Conservation (phyloP, 2,329 filamentous ascomycete species). For the Fusarium fracticaudum region DNA sequence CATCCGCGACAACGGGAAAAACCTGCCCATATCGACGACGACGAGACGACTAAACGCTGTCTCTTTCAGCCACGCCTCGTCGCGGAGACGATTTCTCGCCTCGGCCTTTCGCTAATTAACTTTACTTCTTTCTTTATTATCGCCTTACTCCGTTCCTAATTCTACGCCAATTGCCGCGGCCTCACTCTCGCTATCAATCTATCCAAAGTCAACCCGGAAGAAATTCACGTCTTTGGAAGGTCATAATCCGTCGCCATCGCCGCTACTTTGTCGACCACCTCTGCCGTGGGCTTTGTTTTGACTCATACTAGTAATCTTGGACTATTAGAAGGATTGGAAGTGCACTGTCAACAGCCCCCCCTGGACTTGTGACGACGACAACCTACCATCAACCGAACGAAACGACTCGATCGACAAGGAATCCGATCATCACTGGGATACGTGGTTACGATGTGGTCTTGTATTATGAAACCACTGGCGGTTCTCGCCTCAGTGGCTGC, state of each 20-base stretch:
- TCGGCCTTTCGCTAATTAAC: slow-evolving; percentile 40
- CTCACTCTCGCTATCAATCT: slow-evolving; percentile 36
- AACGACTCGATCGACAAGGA: background rate
- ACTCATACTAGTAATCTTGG: background rate
- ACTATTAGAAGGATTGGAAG: background rate
- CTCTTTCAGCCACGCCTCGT: slow-evolving; percentile 37
- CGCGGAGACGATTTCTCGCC: slow-evolving; percentile 42
- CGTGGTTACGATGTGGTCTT: slow-evolving; percentile 57
- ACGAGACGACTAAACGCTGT: slow-evolving; percentile 36
- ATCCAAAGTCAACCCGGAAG: slow-evolving; percentile 9
- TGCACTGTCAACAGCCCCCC: background rate
- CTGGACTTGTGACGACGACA: slow-evolving; percentile 10
- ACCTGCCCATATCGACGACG: slow-evolving; percentile 34
- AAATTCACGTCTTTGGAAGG: slow-evolving; percentile 30
- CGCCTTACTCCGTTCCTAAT: slow-evolving; percentile 34
- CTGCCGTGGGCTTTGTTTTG: background rate
- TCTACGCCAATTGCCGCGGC: slow-evolving; percentile 19
- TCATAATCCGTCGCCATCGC: background rate
- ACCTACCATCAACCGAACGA: slow-evolving; percentile 1
- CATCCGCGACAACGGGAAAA: slow-evolving; percentile 38
- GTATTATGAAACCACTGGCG: slow-evolving; percentile 56
- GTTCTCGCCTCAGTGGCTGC: slow-evolving; percentile 57
- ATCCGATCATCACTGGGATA: slow-evolving; percentile 1
- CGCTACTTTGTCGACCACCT: slow-evolving; percentile 2
- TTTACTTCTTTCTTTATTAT: slow-evolving; percentile 25